Evolutionary conservation across 2,329 filamentous ascomycete genomes (phyloP).

Genomic region (Verticillium klebahnii): DNA sequence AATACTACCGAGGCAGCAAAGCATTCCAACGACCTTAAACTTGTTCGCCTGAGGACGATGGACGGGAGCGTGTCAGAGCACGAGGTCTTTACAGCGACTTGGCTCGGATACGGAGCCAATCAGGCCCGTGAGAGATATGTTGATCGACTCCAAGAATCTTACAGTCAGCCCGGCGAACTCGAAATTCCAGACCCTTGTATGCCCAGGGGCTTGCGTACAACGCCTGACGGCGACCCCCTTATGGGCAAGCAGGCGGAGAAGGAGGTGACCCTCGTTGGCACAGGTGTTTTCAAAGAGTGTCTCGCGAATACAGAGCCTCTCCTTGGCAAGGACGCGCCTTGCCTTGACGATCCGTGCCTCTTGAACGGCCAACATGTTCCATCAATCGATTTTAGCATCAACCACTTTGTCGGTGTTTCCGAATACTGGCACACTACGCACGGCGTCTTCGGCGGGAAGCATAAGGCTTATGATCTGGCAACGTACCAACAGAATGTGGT

Average conservation of each 20-base stretch:
- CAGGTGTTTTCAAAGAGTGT: slow-evolving; percentile 83
- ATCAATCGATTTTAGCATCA: slow-evolving; percentile 93
- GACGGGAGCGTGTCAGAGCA: slow-evolving; percentile 77
- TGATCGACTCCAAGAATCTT: slow-evolving; percentile 66
- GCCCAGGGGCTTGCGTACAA: slow-evolving; percentile 70
- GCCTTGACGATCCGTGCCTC: slow-evolving; percentile 77
- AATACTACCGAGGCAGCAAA: slow-evolving; percentile 86
- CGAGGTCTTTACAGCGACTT: slow-evolving; percentile 90
- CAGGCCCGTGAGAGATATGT: slow-evolving; percentile 84
- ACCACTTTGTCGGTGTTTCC: slow-evolving; percentile 95
- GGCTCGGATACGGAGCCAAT: slow-evolving; percentile 96
- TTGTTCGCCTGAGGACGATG: slow-evolving; percentile 78
- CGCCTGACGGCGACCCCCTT: slow-evolving; percentile 60
- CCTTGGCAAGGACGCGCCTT: slow-evolving; percentile 83
- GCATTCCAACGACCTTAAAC: slow-evolving; percentile 82
- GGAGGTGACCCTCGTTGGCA: slow-evolving; percentile 64
- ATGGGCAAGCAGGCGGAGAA: slow-evolving; percentile 27
- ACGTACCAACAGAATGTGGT: slow-evolving; percentile 83
- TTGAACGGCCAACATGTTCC: slow-evolving; percentile 90
- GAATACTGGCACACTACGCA: slow-evolving; percentile 99
- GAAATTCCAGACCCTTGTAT: slow-evolving; percentile 90
- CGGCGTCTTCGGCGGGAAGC: slow-evolving; percentile 77
- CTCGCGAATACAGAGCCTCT: slow-evolving; percentile 77
- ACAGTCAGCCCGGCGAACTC: slow-evolving; percentile 47
- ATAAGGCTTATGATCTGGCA: slow-evolving; percentile 81